Evolutionary conservation across 2,329 filamentous ascomycete genomes (phyloP), one percentile per base, ranked within the genome.

Genomic region (Hymenoscyphus albidus): DNA sequence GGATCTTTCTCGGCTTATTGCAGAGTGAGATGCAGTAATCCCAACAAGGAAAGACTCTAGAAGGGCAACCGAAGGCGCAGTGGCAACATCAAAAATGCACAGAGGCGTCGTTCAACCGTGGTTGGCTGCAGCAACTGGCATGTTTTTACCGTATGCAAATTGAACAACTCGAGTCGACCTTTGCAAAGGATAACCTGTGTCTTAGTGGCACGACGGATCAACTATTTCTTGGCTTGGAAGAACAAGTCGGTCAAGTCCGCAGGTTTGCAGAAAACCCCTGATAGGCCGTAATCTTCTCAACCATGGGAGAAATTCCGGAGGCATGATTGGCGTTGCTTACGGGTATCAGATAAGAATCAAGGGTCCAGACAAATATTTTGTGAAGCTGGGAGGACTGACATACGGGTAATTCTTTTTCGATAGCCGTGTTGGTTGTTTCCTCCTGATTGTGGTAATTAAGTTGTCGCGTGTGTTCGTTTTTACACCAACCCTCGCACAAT

Each of bases 21-120:
- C 56, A 35, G 31, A 22, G 38, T 9, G 55, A 32, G 3, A 58
- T 39, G 56, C 56, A 58, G 56, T 32, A 10, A 18, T 10, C 56
- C 38, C 56, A 31, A 58, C 14, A 18, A 39, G 56, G 56, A 58
- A 58, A 32, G 38, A 39, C 38, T 58, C 56, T 58, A 12, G 56
- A 58, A 58, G 38, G 16, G 32, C 5, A 58, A 58, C 35, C 31
- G 56, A 58, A 58, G n/a, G 22, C 44, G n/a, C 4, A 6, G 44
- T 51, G 44, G 44, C 44, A 51, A 51, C 22, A 22, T 51, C 2
- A 51, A 51, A 12, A 22, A n/a, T n/a, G 42, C 5, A 48, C n/a
- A n/a, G 16, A 16, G 22, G 44, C 44, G 44, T 51, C 18, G 44
- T 22, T 27, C 18, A 51, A 51, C 44, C 9, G 18, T 51, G 44